A percentile compares a stretch with the other conserved stretches of the same genome.
Conservation (phyloP, 2,329 filamentous ascomycete genomes). For the Fusarium illudens region DNA sequence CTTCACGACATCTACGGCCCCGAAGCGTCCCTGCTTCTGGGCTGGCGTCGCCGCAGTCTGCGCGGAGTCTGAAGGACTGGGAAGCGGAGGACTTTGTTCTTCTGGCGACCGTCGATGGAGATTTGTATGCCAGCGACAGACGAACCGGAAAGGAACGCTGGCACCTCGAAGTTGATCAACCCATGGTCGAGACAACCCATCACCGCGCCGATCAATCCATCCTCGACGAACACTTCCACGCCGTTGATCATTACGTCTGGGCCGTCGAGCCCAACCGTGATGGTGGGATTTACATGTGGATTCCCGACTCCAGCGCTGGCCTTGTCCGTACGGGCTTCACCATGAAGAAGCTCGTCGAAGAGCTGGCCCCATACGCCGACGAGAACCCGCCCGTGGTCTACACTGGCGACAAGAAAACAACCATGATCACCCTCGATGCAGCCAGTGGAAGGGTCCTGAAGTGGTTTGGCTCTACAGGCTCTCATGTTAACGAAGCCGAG, state of each 20-base stretch:
- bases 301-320: constrained; percentile 67
- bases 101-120: constrained; percentile 99
- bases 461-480: constrained; percentile 80
- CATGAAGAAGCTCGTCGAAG: constrained; percentile 88
- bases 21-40: constrained; percentile 68
- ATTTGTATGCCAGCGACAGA: constrained; percentile 89
- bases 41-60: constrained; percentile 84
- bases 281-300: constrained; percentile 87
- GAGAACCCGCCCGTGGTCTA: constrained; percentile 83
- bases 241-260: constrained; percentile 90
- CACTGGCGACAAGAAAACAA: constrained; percentile 89
- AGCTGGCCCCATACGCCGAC: constrained; percentile 78
- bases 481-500: constrained; percentile 72
- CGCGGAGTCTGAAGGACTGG: constrained; percentile 99
- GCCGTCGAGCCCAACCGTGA: constrained; percentile 92
- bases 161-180: constrained; percentile 83
- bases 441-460: constrained; percentile 83
- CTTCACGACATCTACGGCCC: constrained; percentile 68
- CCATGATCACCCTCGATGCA: constrained; percentile 88
- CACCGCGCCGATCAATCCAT: constrained; percentile 74
- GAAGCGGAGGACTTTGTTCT: constrained; percentile 99
- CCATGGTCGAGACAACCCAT: constrained; percentile 91
- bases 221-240: constrained; percentile 65
- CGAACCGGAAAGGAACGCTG: constrained; percentile 85
- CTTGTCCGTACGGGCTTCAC: constrained; percentile 74